Conservation (phyloP, 306 rosid genomes). For the Malus asiatica region DNA sequence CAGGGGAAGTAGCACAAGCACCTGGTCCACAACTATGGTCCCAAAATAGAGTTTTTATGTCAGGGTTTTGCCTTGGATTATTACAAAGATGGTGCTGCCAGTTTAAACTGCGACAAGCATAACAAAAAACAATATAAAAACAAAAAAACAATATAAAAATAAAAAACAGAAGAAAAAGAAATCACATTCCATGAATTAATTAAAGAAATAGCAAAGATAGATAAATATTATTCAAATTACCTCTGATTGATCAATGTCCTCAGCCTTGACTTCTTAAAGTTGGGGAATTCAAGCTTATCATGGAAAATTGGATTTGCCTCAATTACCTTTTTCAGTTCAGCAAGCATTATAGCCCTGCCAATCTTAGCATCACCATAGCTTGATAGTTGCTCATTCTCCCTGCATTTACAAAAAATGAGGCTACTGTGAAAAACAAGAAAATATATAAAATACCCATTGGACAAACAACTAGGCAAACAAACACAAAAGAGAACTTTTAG, state of each 20-base stretch:
- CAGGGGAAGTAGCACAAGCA: constrained; percentile 72
- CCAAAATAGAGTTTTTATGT: constrained; percentile 69
- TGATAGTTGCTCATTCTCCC: constrained; percentile 75
- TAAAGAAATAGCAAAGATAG: neutral
- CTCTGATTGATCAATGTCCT: constrained; percentile 70
- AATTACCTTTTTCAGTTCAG: constrained; percentile 63
- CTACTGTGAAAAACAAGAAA: neutral
- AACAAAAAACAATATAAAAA: neutral
- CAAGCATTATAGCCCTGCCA: constrained; percentile 64
- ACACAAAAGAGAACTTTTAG: neutral
- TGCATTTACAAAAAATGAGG: neutral
- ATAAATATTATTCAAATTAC: constrained; percentile 18
- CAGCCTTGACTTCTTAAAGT: constrained; percentile 58
- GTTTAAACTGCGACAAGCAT: constrained; percentile 43
- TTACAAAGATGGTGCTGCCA: constrained; percentile 88
- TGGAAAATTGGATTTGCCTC: constrained; percentile 74
- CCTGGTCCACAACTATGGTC: constrained; percentile 75
- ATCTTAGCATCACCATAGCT: constrained; percentile 68
- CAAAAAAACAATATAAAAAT: too few species aligned
- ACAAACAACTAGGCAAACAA: neutral
- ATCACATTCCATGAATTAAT: neutral
- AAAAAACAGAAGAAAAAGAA: neutral
- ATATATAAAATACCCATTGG: neutral
- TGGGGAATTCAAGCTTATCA: constrained; percentile 69
- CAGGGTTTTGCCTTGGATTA: constrained; percentile 66